A percentile compares a stretch with the other conserved stretches of the same genome.
Evolutionary conservation across 2,329 filamentous ascomycete species (phyloP).

Genomic region (Neophaeococcomyces aloes): DNA sequence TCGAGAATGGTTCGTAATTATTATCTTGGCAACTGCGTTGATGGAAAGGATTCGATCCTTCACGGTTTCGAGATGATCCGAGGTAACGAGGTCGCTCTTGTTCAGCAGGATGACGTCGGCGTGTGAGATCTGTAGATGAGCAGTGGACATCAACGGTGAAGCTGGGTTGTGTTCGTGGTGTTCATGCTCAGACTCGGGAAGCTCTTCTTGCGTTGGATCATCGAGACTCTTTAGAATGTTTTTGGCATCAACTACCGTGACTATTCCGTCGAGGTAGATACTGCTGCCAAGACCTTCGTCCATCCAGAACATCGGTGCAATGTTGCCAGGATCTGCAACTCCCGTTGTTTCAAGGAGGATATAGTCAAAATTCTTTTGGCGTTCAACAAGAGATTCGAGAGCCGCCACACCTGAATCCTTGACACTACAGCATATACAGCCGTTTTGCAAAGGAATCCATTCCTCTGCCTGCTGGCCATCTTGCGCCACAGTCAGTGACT

Average conservation of each 20-base stretch:
- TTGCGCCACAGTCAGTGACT: slow-evolving; percentile 82
- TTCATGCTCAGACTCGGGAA: slow-evolving; percentile 38
- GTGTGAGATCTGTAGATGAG: slow-evolving; percentile 92
- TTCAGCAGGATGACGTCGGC: slow-evolving; percentile 93
- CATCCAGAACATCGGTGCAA: slow-evolving; percentile 94
- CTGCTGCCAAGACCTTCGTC: slow-evolving; percentile 90
- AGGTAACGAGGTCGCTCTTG: slow-evolving; percentile 73
- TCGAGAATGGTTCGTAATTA: slow-evolving; percentile 67
- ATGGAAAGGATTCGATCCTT: slow-evolving; percentile 66
- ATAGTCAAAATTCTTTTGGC: slow-evolving; percentile 89
- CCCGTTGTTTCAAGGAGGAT: slow-evolving; percentile 95
- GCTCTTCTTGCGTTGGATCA: slow-evolving; percentile 43
- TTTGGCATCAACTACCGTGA: slow-evolving; percentile 89
- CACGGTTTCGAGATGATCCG: slow-evolving; percentile 58
- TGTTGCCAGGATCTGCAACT: slow-evolving; percentile 86
- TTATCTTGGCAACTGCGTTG: slow-evolving; percentile 77
- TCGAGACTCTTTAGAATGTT: slow-evolving; percentile 78
- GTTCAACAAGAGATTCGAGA: slow-evolving; percentile 91
- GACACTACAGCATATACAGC: slow-evolving; percentile 95
- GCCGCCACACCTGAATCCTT: slow-evolving; percentile 94
- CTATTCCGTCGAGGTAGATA: slow-evolving; percentile 93
- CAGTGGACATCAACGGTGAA: slow-evolving; percentile 71
- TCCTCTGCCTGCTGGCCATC: slow-evolving; percentile 74
- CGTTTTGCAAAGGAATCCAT: slow-evolving; percentile 93
- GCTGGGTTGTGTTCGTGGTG: slow-evolving; percentile 31